These are phyloP conservation scores for Millerago galiae DNA, from an alignment of 805 yeast genomes.

Conservation along the genomic window DNA sequence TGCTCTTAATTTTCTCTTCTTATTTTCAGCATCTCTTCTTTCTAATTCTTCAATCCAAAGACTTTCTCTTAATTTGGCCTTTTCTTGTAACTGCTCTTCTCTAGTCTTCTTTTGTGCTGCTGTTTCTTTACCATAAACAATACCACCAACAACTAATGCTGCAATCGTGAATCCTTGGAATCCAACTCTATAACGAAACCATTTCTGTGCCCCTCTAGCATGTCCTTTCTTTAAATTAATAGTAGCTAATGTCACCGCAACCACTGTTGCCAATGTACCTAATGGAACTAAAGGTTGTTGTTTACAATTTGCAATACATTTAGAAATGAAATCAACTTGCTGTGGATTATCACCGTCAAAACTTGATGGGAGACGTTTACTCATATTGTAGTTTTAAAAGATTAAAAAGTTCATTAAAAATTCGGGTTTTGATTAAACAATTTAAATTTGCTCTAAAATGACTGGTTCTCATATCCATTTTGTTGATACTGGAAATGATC, in stretches of 20 bases:
- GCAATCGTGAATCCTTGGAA: conserved; percentile 78
- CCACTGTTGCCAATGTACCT: conserved; percentile 72
- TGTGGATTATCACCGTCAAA: conserved; percentile 26
- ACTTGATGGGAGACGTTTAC: conserved; percentile 28
- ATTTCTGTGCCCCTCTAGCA: conserved; percentile 68
- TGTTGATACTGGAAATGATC: background rate
- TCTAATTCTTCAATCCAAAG: conserved; percentile 90
- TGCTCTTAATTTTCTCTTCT: conserved; percentile 62
- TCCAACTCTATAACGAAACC: conserved; percentile 86
- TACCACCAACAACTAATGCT: conserved; percentile 79
- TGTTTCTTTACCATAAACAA: conserved; percentile 49
- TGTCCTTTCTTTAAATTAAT: conserved; percentile 69
- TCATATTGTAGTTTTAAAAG: too few species aligned
- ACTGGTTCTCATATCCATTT: conserved; percentile 3
- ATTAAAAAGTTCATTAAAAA: too few species aligned
- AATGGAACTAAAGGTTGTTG: conserved; percentile 88
- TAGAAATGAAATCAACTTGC: conserved; percentile 42
- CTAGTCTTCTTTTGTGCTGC: conserved; percentile 40
- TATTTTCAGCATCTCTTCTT: conserved; percentile 71
- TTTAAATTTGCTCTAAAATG: background rate
- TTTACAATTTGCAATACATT: conserved; percentile 55
- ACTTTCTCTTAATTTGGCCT: conserved; percentile 79
- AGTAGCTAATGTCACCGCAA: conserved; percentile 77
- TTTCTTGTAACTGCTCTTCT: conserved; percentile 63
- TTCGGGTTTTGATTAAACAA: conserved; percentile 3